Evolutionary conservation across 305 asterid species (phyloP), one percentile per base, ranked within the genome.

Genomic region (Striga hermonthica): DNA sequence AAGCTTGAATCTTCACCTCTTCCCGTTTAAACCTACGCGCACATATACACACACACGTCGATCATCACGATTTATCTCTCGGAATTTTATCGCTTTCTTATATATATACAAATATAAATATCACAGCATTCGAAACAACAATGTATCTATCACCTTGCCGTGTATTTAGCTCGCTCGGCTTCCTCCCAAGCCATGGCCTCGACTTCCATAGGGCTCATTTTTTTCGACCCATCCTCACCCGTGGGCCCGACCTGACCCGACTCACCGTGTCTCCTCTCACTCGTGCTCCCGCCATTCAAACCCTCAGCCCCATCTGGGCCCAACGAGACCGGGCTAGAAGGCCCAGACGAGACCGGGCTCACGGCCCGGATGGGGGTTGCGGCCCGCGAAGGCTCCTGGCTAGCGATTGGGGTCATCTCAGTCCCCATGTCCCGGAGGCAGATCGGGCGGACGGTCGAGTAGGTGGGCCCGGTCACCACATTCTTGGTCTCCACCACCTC

Each of bases 121-220:
- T 22, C 31, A 22, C 31, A 22, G 31, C 31, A 22, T 2, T 22
- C 5, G 14, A 3, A 4, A 47, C 12, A 47, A 13, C 4, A 10
- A 52, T 4, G 6, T 13, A 28, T 28, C 1, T 22, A 22, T 75
- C 68, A 92, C 98, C 98, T 87, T 0, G 98, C 98, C 83, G 72
- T 84, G 74, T 87, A 86, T 58, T 90, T 92, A 38, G 97, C 97
- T 6, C 92, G 93, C 59, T 92, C 95, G 0, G 97, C 98, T 68
- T 87, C 95, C 62, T 92, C 98, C 98, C 98, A 92, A 39, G 94
- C 98, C 63, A 72, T 79, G 12, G 98, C 97, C 43, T 90, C 77
- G 9, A 80, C 73, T 77, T 92, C 98, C 41, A 87, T 39, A 8
- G 98, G 87, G 77, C 76, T 84, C 74, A 72, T 36, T 78, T 79